Evolutionary conservation across 2,329 filamentous ascomycete species (phyloP), one percentile per base, ranked within the genome.

Genomic region (Claviceps digitariae): DNA sequence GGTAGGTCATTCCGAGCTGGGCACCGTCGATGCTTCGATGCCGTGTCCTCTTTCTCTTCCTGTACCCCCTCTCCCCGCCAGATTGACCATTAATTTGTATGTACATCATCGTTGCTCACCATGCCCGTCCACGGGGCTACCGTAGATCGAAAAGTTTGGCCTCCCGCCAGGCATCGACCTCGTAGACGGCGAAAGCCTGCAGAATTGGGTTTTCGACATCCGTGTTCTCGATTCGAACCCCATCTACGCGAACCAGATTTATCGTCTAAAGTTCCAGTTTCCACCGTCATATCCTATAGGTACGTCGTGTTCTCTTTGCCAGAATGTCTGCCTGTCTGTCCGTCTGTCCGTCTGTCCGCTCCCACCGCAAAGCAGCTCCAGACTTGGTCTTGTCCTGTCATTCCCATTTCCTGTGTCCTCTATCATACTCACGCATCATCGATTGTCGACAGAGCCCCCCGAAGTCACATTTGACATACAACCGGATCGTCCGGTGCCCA

Each of bases 151-250:
- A 50, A 75, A 72, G 57, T 68, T 69, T 51, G 75, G 73, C 56
- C 65, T 83, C 41, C 82, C 83, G 43, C 81, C 81, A 20, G 82
- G 82, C 52, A 95, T 98, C 67, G 76, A 79, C 49, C 81, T 97
- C 49, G 82, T 94, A 54, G 87, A 94, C 48, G 84, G 90, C 66
- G 83, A 95, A 51, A 79, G 88, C 63, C 60, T 67, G 34, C 65
- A 64, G 51, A 85, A 93, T 72, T 98, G 93, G 94, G 75, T 84
- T 50, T 83, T 97, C 71, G 94, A 98, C 66, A 94, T 98, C 52
- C 74, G 79, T 60, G 91, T 98, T 51, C 79, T 97, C 43, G 93
- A 97, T 68, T 73, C 79, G 55, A 98, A 98, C 64, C 91, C 91
- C 1, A 72, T 98, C 48, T 98, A 98, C 70, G 71, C 79, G 51